phyloP scores from a whole-genome alignment of 805 yeast species.

The Cyberlindnera meyerae region DNA sequence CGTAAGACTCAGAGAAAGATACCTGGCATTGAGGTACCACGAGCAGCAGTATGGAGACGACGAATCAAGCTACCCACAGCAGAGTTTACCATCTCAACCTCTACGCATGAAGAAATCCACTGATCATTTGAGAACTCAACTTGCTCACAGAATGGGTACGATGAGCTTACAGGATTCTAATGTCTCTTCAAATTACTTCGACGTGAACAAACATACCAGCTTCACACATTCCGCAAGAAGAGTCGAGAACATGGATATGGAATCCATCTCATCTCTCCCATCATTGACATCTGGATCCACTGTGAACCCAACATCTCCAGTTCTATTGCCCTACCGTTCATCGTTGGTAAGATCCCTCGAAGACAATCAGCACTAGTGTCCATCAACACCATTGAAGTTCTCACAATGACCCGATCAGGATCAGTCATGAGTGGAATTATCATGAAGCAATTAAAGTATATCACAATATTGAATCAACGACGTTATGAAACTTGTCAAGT shows the following conservation, averaged over 20 bases:
- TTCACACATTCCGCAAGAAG: neutral
- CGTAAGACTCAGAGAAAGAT: constrained; percentile 18
- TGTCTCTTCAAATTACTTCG: too few species aligned
- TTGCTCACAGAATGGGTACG: constrained; percentile 8
- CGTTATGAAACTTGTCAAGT: too few species aligned
- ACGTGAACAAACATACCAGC: constrained; percentile 2
- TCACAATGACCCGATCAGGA: too few species aligned
- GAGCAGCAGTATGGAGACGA: constrained; percentile 7
- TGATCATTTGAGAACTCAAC: constrained; percentile 12
- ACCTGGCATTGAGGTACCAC: constrained; percentile 10
- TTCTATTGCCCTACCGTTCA: neutral
- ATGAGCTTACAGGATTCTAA: too few species aligned
- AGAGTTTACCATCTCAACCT: too few species aligned
- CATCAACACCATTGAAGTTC: constrained; percentile 4
- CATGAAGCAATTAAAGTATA: too few species aligned
- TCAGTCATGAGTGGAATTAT: too few species aligned
- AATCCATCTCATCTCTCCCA: constrained; percentile 5
- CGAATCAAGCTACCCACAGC: too few species aligned
- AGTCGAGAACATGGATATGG: constrained; percentile 3
- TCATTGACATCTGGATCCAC: constrained; percentile 8
- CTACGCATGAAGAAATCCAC: constrained; percentile 10
- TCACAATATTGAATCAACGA: too few species aligned
- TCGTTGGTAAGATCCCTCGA: neutral
- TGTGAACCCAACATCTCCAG: constrained; percentile 8
- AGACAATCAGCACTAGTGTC: constrained; percentile 1